These are phyloP conservation scores for Tolypocladium guangdongense DNA, from an alignment of 2,329 filamentous ascomycete species.

Conservation along the genomic window DNA sequence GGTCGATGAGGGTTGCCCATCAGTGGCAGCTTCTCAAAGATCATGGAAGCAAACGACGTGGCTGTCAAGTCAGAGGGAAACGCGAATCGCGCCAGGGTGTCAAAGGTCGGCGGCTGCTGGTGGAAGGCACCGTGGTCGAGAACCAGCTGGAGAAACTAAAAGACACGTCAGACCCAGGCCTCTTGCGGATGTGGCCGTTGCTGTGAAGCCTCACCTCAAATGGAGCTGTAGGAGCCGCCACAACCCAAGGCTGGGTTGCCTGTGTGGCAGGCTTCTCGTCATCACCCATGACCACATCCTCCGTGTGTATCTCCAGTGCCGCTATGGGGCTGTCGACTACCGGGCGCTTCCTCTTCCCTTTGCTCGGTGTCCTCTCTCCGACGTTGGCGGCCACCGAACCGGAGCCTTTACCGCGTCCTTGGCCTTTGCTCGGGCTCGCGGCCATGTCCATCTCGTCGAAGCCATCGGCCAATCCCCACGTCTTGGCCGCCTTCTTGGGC, in stretches of 20 bases:
- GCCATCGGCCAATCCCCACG: slow-evolving; percentile 56
- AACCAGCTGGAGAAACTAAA: slow-evolving; percentile 50
- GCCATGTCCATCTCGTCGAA: slow-evolving; percentile 59
- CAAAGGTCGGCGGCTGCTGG: slow-evolving; percentile 51
- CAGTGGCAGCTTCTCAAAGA: slow-evolving; percentile 55
- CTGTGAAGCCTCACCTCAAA: slow-evolving; percentile 30
- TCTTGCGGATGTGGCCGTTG: neutral
- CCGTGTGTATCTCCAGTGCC: slow-evolving; percentile 42
- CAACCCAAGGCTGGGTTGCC: slow-evolving; percentile 8
- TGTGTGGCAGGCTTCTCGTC: slow-evolving; percentile 10
- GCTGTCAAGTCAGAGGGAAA: slow-evolving; percentile 50
- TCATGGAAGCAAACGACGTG: slow-evolving; percentile 52
- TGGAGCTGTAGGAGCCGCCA: slow-evolving; percentile 17
- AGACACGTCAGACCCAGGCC: neutral
- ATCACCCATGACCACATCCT: slow-evolving; percentile 27
- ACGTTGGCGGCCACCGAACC: slow-evolving; percentile 33
- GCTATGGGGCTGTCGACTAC: slow-evolving; percentile 54
- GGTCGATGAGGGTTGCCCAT: slow-evolving; percentile 38
- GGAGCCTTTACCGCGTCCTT: slow-evolving; percentile 26
- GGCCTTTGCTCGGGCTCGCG: slow-evolving; percentile 40
- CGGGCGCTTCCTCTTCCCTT: slow-evolving; percentile 60
- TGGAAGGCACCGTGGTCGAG: slow-evolving; percentile 49
- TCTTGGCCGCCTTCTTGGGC: slow-evolving; percentile 47
- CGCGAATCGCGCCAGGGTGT: slow-evolving; percentile 51
- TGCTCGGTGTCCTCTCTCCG: slow-evolving; percentile 49